A percentile compares a stretch with the other conserved stretches of the same genome.
Conservation (phyloP, 179 eudicot genomes). For the Kewa caespitosa region DNA sequence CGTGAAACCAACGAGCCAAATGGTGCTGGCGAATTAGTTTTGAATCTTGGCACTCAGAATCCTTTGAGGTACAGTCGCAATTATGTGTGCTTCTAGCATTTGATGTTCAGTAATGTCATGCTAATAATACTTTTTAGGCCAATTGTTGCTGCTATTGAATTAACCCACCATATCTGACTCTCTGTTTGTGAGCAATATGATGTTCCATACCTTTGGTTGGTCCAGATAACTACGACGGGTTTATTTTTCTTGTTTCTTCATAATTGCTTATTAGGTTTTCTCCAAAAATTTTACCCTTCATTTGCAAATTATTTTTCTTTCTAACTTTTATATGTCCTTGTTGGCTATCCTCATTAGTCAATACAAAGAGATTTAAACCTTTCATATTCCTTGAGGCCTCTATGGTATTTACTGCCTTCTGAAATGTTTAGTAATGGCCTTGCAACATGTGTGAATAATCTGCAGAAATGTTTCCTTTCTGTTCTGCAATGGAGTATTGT, state of each 20-base stretch:
- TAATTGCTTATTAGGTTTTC: too few relatives aligned
- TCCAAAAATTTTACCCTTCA: too few relatives aligned
- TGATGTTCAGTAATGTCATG: background rate
- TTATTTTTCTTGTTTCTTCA: background rate
- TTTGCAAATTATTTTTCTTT: too few relatives aligned
- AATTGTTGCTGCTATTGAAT: background rate
- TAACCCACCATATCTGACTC: background rate
- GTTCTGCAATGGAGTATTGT: background rate
- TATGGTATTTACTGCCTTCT: background rate
- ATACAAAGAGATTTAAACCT: background rate
- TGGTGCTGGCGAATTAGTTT: constrained; percentile 47
- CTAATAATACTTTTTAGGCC: background rate
- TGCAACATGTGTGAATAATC: background rate
- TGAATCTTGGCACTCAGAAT: constrained; percentile 65
- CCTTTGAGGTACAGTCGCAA: constrained; percentile 46
- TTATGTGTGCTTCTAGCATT: constrained; percentile 1
- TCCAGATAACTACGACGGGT: background rate
- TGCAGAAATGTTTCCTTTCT: too few relatives aligned
- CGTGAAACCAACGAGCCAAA: constrained; percentile 36
- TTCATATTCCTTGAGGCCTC: background rate
- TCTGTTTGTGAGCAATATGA: background rate
- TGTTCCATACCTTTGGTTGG: background rate
- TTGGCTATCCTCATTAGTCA: background rate
- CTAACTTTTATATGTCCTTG: too few relatives aligned
- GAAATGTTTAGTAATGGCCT: too few relatives aligned